Evolutionary conservation across 306 rosid genomes (phyloP).

Genomic region (Sphenostylis stenocarpa): DNA sequence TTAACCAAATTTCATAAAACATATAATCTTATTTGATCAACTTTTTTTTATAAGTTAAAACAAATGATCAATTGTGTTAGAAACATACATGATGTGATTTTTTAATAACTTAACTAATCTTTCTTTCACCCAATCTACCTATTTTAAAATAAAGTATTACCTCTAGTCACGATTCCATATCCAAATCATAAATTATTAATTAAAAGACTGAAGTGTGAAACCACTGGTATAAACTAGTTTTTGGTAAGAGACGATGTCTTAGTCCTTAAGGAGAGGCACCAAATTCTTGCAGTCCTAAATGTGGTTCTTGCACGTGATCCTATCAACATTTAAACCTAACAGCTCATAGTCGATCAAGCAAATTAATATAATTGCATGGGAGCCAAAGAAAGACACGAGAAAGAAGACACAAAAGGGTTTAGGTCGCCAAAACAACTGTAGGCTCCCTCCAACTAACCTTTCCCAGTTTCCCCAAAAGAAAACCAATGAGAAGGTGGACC

Average conservation of each 20-base stretch:
- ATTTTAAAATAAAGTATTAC: no score
- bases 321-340: constrained; percentile 9
- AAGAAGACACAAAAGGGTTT: constrained; percentile 6
- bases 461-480: constrained; percentile 12
- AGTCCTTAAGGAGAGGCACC: constrained; percentile 8
- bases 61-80: no score
- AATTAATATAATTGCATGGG: constrained; percentile 26
- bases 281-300: constrained; percentile 22
- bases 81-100: no score
- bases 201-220: neutral
- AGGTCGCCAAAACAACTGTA: constrained; percentile 31
- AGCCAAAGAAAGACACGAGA: constrained; percentile 11
- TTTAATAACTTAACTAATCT: no score
- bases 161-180: neutral
- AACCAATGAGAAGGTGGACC: constrained; percentile 22
- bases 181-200: no score
- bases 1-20: neutral
- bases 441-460: constrained; percentile 20
- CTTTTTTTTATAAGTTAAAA: no score
- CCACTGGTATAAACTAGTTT: neutral
- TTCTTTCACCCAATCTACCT: no score
- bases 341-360: constrained; percentile 1
- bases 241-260: neutral
- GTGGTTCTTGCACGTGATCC: constrained; percentile 17
- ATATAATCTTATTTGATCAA: neutral